Conservation (phyloP, 805 yeast genomes). For the Schwanniomyces vanrijiae region DNA sequence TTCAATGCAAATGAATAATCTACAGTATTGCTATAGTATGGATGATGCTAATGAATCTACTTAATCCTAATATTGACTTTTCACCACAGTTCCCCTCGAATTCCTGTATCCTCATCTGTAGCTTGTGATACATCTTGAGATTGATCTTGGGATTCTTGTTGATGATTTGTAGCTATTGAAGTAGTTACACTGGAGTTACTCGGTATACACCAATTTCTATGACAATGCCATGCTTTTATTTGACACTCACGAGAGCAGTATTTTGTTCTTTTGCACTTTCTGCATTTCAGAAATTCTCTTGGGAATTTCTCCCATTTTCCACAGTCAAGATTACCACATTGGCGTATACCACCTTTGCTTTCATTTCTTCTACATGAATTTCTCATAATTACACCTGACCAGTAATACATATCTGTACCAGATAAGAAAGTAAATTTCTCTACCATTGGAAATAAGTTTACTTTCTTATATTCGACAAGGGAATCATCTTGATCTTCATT, state of each 20-base stretch:
- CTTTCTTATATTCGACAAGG: conserved; percentile 44
- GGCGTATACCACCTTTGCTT: conserved; percentile 82
- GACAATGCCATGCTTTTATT: conserved; percentile 87
- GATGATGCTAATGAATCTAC: not conserved
- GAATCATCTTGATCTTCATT: conserved; percentile 32
- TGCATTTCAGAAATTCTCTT: conserved; percentile 90
- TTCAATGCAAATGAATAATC: not conserved
- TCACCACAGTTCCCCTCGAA: conserved; percentile 4
- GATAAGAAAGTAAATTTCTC: conserved; percentile 80
- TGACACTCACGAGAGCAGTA: conserved; percentile 94
- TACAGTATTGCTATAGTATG: not conserved
- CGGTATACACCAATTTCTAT: conserved; percentile 88
- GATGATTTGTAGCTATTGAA: conserved; percentile 6
- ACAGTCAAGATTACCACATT: conserved; percentile 91
- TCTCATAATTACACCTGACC: conserved; percentile 98
- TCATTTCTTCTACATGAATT: conserved; percentile 94
- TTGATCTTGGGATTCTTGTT: conserved; percentile 1
- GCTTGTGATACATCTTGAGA: conserved; percentile 1
- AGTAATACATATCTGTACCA: conserved; percentile 81
- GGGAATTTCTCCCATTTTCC: conserved; percentile 93
- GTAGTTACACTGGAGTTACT: conserved; percentile 33
- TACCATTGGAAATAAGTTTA: conserved; percentile 85
- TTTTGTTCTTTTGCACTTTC: conserved; percentile 91
- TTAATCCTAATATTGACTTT: not conserved
- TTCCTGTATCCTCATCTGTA: conserved; percentile 3